Base-by-base conservation (phyloP, 75 land plant genomes). In the Sequoia sempervirens region DNA sequence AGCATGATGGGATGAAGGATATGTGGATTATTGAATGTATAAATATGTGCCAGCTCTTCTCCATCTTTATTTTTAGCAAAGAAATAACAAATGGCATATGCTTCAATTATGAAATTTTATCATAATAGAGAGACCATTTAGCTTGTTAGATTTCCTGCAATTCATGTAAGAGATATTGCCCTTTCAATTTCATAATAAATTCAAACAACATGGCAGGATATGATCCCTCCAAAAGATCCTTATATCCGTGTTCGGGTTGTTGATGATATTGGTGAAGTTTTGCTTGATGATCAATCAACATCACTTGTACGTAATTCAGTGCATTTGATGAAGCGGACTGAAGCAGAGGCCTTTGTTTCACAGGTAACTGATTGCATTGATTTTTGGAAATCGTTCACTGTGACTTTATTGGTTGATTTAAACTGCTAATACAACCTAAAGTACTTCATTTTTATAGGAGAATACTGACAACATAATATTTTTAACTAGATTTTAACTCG, bases 201-300 rank as follows among this genome's bases (percentile, higher is more conserved):
- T 41, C 41, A 40, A 81, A 32, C 61, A 34, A 32, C 43, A 69
- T 66, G 46, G 82, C 87, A 94, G 95, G 95, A 94, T 85, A 86
- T 86, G 85, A 90, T 96, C 50, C 99, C 99, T 30, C 99, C 99
- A 2, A 96, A 96, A 85, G 99, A 95, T 88, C 99, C 99, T 23
- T 96, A 95, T 80, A 93, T 95, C 66, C 91, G 94, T 86, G 93
- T 96, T 36, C 88, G 94, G 61, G 99, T 95, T 13, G 86, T 95
- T 83, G 94, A 92, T 75, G 91, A 95, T 68, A 87, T 96, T 32
- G 99, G 99, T 28, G 90, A 89, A 43, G 91, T 95, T 12, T 83
- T 88, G 12, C 86, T 96, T 43, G 90, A 87, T 83, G 97, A 95
- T 85, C 94, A 92, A 69, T 52, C 88, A 9, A 86, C 94, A 45